phyloP scores from a whole-genome alignment of 768 basidiomycete species.

The Galerina sulciceps region DNA sequence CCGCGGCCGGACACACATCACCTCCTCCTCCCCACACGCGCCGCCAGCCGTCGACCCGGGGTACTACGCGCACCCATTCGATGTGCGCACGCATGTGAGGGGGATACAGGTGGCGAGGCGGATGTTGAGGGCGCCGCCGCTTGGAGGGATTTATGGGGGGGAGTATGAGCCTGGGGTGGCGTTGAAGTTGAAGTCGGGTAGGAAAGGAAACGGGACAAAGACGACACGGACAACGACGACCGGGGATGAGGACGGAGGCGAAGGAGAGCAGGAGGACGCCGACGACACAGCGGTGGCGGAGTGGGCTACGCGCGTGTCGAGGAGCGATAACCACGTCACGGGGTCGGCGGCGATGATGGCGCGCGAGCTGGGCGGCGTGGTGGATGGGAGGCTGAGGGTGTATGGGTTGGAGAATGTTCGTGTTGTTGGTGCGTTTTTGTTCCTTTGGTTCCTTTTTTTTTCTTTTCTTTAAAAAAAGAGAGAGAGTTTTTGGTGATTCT shows the following conservation, averaged over 20 bases:
- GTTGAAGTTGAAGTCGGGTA: too few species aligned
- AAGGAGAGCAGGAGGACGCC: too few species aligned
- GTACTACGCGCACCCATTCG: constrained; percentile 40
- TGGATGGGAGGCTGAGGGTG: constrained; percentile 35
- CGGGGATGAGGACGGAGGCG: too few species aligned
- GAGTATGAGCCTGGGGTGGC: constrained; percentile 34
- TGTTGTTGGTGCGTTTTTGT: constrained; percentile 30
- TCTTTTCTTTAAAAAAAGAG: not conserved
- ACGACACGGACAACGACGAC: too few species aligned
- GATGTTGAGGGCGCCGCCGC: constrained; percentile 31
- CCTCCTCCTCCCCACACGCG: constrained; percentile 41
- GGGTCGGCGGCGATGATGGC: constrained; percentile 47
- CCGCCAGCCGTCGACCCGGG: constrained; percentile 54
- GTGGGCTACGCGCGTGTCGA: constrained; percentile 26
- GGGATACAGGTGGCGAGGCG: constrained; percentile 34
- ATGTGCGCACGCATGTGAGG: constrained; percentile 33
- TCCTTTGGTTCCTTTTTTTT: too few species aligned
- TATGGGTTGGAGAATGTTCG: constrained; percentile 40
- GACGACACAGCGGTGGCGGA: constrained; percentile 21
- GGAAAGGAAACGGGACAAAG: too few species aligned
- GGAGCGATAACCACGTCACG: constrained; percentile 37
- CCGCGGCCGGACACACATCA: constrained; percentile 51
- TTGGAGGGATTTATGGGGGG: constrained; percentile 29
- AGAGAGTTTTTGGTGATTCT: too few species aligned
- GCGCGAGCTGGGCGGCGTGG: constrained; percentile 39